Evolutionary conservation across 306 rosid genomes (phyloP).

Genomic region (Quercus mongolica): DNA sequence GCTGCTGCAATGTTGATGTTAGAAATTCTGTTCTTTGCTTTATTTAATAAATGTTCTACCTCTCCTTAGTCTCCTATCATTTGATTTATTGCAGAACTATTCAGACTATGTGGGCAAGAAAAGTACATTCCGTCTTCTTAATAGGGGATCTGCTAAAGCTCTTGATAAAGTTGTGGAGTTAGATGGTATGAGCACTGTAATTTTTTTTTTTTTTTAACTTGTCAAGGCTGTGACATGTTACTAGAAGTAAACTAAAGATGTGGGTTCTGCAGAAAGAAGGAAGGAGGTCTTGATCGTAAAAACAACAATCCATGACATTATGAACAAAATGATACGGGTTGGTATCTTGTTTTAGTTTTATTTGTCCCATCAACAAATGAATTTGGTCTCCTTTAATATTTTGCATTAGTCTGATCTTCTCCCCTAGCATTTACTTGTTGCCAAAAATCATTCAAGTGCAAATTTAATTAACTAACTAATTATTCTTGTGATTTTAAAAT

Average conservation of each 20-base stretch:
- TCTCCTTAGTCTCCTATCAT: not conserved
- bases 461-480: not conserved
- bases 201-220: conserved; percentile 4
- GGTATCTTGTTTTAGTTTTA: conserved; percentile 13
- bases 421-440: not conserved
- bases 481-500: not conserved
- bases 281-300: conserved; percentile 88
- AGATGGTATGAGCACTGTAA: conserved; percentile 59
- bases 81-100: conserved; percentile 61
- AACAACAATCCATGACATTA: conserved; percentile 91
- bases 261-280: conserved; percentile 63
- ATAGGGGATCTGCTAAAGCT: conserved; percentile 96
- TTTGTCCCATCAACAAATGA: not conserved
- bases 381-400: not conserved
- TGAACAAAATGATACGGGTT: conserved; percentile 90
- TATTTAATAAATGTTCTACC: conserved; percentile 16
- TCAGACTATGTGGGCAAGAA: conserved; percentile 77
- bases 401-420: not conserved
- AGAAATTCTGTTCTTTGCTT: conserved; percentile 2
- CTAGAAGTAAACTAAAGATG: conserved; percentile 25
- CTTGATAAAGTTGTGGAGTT: conserved; percentile 89
- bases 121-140: conserved; percentile 92
- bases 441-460: not conserved
- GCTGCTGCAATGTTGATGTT: conserved; percentile 11
- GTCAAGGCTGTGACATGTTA: conserved; percentile 12